Evolutionary conservation across 331 rosid species (phyloP).

Genomic region (Malus hybrid): DNA sequence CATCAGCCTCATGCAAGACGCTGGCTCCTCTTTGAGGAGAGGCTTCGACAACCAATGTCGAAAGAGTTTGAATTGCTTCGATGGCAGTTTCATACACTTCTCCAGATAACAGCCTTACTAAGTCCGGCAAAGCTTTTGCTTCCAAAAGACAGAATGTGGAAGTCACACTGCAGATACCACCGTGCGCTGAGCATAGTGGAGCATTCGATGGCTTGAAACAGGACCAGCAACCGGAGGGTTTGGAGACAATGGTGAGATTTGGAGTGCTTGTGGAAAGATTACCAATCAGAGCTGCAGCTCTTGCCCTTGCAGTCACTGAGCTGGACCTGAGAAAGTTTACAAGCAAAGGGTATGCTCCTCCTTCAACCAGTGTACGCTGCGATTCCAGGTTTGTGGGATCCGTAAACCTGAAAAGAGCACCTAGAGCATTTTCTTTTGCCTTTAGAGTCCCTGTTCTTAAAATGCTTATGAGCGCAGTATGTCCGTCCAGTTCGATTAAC

Average conservation of each 20-base stretch:
- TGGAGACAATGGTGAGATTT: conserved; percentile 31
- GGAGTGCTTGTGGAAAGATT: conserved; percentile 69
- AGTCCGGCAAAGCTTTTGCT: conserved; percentile 62
- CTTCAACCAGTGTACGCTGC: conserved; percentile 52
- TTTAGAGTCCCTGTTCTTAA: conserved; percentile 50
- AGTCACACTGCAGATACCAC: conserved; percentile 44
- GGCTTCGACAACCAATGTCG: conserved; percentile 56
- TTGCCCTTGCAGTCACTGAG: conserved; percentile 69
- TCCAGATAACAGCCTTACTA: conserved; percentile 47
- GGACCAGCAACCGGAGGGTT: conserved; percentile 42
- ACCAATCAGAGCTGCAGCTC: conserved; percentile 81
- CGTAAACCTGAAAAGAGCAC: conserved; percentile 84
- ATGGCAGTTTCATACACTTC: conserved; percentile 66
- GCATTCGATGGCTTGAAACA: conserved; percentile 32
- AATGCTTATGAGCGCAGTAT: conserved; percentile 59
- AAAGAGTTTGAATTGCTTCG: conserved; percentile 71
- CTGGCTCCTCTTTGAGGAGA: conserved; percentile 60
- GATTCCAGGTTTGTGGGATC: conserved; percentile 62
- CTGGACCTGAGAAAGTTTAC: conserved; percentile 43
- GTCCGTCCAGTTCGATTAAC: conserved; percentile 56
- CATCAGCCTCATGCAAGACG: conserved; percentile 46
- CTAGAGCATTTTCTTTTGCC: conserved; percentile 78
- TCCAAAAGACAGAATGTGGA: conserved; percentile 62
- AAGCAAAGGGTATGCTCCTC: conserved; percentile 64
- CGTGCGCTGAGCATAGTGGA: conserved; percentile 52